A percentile compares a stretch with the other conserved stretches of the same genome.
Conservation (phyloP, 306 rosid genomes). For the Cotoneaster glaucophyllus region DNA sequence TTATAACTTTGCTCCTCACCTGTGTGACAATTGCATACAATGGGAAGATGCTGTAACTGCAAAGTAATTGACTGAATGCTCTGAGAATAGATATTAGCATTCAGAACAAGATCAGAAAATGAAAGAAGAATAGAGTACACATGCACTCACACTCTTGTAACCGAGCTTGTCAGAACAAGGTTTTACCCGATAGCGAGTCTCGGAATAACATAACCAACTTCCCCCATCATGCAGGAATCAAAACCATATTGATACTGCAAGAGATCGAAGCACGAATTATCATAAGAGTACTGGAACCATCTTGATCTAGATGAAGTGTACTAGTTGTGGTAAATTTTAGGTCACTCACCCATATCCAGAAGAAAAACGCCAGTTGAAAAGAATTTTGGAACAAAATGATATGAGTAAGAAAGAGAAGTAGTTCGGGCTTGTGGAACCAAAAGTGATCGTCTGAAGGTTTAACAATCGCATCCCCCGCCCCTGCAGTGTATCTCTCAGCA, state of each 20-base stretch:
- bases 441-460: constrained; percentile 27
- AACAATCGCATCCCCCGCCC: constrained; percentile 15
- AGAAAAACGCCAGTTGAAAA: constrained; percentile 25
- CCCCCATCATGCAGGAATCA: constrained; percentile 25
- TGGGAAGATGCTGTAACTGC: background rate
- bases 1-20: background rate
- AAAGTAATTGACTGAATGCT: constrained; percentile 17
- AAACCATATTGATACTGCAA: constrained; percentile 21
- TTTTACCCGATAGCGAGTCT: constrained; percentile 23
- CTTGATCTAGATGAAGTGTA: background rate
- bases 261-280: background rate
- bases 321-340: background rate
- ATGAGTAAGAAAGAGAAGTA: constrained; percentile 21
- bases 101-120: background rate
- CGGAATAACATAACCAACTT: constrained; percentile 16
- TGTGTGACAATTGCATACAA: background rate
- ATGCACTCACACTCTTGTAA: too few species aligned
- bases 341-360: constrained; percentile 23
- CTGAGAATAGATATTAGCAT: background rate
- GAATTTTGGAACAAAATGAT: constrained; percentile 28
- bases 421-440: constrained; percentile 19
- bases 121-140: background rate
- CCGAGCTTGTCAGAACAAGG: background rate
- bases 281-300: too few species aligned
- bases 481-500: constrained; percentile 22